A percentile compares a stretch with the other conserved stretches of the same genome.
Conservation (phyloP, 1,139 yeast genomes). For the Sugiyamaella novakii region DNA sequence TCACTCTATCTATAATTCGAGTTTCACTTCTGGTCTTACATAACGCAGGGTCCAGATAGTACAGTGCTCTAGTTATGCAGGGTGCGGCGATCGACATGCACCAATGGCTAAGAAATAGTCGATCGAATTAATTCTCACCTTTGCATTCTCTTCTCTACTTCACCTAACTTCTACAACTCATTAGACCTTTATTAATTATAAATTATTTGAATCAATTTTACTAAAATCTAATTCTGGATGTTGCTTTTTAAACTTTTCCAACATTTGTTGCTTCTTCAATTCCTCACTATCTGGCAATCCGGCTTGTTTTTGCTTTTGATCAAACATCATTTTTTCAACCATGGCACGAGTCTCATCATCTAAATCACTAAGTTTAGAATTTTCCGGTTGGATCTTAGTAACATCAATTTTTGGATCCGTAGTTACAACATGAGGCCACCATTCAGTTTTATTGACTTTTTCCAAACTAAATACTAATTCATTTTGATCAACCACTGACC, state of each 20-base stretch:
- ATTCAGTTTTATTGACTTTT: conserved; percentile 44
- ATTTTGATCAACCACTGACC: conserved; percentile 47
- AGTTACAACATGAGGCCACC: conserved; percentile 52
- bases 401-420: conserved; percentile 49
- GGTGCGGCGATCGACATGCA: no score
- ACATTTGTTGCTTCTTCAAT: conserved; percentile 39
- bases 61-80: no score
- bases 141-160: no score
- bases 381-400: conserved; percentile 47
- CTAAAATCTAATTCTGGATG: conserved; percentile 50
- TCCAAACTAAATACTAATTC: conserved; percentile 46
- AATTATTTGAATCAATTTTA: conserved; percentile 26
- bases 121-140: neutral
- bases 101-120: no score
- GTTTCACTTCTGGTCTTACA: no score
- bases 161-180: neutral
- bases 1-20: no score
- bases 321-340: conserved; percentile 54
- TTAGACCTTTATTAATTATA: neutral
- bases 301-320: conserved; percentile 46
- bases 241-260: conserved; percentile 46
- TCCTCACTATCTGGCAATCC: conserved; percentile 47
- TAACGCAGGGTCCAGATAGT: no score
- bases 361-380: conserved; percentile 45
- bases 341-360: conserved; percentile 49